Percentiles rank a stretch among this genome's conserved stretches.
Conservation (phyloP, 805 yeast species). For the Pichia pseudocactophila region DNA sequence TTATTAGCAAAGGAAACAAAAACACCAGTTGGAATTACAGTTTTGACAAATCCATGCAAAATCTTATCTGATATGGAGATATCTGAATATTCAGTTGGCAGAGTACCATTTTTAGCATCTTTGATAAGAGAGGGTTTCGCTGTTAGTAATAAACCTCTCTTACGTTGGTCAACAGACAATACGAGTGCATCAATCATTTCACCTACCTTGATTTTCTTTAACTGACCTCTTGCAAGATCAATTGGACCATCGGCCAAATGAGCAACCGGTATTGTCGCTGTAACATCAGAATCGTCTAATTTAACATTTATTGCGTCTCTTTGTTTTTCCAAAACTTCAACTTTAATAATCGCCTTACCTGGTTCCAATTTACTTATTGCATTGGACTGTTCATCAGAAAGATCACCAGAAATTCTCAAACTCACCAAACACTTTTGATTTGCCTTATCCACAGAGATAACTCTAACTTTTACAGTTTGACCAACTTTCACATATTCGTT, state of each 20-base stretch:
- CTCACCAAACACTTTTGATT: constrained; percentile 57
- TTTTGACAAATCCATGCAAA: constrained; percentile 68
- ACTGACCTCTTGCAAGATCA: constrained; percentile 59
- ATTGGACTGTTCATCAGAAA: constrained; percentile 38
- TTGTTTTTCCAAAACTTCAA: constrained; percentile 60
- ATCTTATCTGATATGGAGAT: constrained; percentile 38
- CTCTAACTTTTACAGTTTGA: constrained; percentile 70
- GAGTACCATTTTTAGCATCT: constrained; percentile 42
- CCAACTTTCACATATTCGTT: constrained; percentile 72
- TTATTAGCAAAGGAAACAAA: constrained; percentile 76
- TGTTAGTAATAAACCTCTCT: constrained; percentile 53
- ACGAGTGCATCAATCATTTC: constrained; percentile 49
- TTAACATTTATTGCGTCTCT: constrained; percentile 68
- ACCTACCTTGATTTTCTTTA: constrained; percentile 60
- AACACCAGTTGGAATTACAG: constrained; percentile 71
- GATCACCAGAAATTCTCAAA: constrained; percentile 54
- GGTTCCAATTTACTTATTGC: constrained; percentile 39
- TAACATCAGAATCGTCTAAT: constrained; percentile 38
- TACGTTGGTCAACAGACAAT: constrained; percentile 55
- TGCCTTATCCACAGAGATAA: constrained; percentile 48
- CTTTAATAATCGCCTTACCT: constrained; percentile 58
- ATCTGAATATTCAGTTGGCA: constrained; percentile 58
- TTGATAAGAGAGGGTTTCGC: constrained; percentile 58
- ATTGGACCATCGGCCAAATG: constrained; percentile 71
- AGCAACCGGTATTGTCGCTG: constrained; percentile 66